Conservation (phyloP, 1,284 basidiomycete species). For the Cronartium ribicola region DNA sequence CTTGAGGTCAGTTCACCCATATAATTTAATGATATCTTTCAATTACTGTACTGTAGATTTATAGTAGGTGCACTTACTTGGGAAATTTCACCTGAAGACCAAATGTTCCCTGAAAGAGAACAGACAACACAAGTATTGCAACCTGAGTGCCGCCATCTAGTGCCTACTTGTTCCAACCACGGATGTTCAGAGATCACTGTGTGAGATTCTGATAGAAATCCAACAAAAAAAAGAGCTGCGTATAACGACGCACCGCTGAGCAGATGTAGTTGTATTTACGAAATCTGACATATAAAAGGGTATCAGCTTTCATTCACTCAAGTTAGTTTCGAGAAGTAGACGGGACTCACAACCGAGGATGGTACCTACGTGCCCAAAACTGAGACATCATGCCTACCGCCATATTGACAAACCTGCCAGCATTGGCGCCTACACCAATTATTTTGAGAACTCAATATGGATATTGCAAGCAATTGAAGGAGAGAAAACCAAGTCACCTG, state of each 20-base stretch:
- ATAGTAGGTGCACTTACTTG: conserved; percentile 2
- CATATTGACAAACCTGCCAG: conserved; percentile 15
- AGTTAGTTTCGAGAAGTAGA: background rate
- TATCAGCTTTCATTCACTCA: background rate
- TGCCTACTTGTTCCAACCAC: background rate
- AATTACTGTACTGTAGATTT: too few species aligned
- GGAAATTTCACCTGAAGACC: conserved; percentile 15
- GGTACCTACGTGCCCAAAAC: conserved; percentile 16
- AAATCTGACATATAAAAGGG: conserved; percentile 1
- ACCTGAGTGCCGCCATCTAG: conserved; percentile 32
- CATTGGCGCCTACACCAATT: background rate
- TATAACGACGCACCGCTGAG: conserved; percentile 13
- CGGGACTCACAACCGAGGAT: background rate
- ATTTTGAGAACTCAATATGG: background rate
- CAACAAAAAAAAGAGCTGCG: too few species aligned
- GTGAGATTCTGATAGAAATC: background rate
- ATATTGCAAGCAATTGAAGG: background rate
- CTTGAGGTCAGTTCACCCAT: too few species aligned
- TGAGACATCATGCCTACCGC: conserved; percentile 17
- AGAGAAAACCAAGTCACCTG: conserved; percentile 1
- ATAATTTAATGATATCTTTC: too few species aligned
- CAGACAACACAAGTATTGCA: conserved; percentile 18
- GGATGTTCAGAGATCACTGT: background rate
- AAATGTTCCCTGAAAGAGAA: conserved; percentile 24
- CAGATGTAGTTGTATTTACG: conserved; percentile 33